These are phyloP conservation scores for Schizochytrium sp. DNA, from an alignment of 108 stramenopile species.

Conservation along the genomic window DNA sequence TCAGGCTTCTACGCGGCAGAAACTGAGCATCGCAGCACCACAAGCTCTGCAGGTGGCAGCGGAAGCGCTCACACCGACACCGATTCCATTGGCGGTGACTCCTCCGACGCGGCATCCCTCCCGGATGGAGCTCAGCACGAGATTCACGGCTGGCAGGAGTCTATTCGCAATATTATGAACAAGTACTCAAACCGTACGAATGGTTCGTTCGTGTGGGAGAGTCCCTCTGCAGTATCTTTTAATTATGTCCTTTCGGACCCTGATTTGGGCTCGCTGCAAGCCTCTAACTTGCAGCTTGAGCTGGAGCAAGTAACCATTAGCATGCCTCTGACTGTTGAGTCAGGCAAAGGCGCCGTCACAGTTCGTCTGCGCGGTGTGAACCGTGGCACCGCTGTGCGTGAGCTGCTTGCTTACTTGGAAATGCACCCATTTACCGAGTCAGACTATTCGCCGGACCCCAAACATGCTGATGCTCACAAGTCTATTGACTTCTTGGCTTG, in stretches of 20 bases:
- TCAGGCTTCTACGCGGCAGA: conserved; percentile 60
- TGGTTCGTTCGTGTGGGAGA: conserved; percentile 80
- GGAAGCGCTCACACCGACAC: neutral
- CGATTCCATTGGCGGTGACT: neutral
- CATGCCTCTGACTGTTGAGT: conserved; percentile 90
- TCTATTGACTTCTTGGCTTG: conserved; percentile 40
- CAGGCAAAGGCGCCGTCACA: conserved; percentile 78
- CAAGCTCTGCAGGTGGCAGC: no score
- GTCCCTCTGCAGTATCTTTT: conserved; percentile 76
- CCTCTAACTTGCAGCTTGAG: conserved; percentile 97
- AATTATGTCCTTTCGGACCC: conserved; percentile 82
- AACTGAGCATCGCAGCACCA: neutral
- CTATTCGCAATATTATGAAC: conserved; percentile 73
- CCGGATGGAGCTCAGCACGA: neutral
- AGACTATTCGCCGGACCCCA: neutral
- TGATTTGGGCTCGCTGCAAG: conserved; percentile 80
- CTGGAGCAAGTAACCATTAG: conserved; percentile 84
- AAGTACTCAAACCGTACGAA: conserved; percentile 77
- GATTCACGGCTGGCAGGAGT: conserved; percentile 69
- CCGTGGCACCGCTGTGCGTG: conserved; percentile 75
- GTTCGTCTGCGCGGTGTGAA: conserved; percentile 79
- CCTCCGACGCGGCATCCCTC: conserved; percentile 63
- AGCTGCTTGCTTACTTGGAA: conserved; percentile 63
- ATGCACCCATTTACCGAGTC: conserved; percentile 20
- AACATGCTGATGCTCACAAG: neutral